These are phyloP conservation scores for Celoporthe dispersa DNA, from an alignment of 2,329 filamentous ascomycete genomes.

Conservation along the genomic window DNA sequence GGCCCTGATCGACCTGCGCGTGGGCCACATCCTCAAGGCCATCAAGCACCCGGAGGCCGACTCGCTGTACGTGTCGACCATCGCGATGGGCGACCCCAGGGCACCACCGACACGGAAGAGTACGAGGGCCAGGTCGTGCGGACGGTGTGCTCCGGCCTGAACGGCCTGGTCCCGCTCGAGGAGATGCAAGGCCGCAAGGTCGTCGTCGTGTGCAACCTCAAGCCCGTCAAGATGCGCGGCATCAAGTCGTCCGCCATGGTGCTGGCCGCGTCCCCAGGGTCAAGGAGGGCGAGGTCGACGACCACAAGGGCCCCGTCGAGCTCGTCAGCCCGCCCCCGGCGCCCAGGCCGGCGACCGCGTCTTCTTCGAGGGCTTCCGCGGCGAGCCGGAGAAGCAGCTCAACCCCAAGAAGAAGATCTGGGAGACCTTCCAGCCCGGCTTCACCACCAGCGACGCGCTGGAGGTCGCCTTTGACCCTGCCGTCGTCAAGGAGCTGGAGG, in stretches of 20 bases:
- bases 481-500: conserved; percentile 72
- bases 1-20: conserved; percentile 87
- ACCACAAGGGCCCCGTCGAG: conserved; percentile 90
- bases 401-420: conserved; percentile 99
- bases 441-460: conserved; percentile 81
- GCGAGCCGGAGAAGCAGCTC: conserved; percentile 87
- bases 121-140: conserved; percentile 90
- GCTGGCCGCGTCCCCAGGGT: conserved; percentile 83
- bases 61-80: conserved; percentile 92
- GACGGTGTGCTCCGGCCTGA: conserved; percentile 95
- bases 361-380: conserved; percentile 92
- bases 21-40: conserved; percentile 96
- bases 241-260: conserved; percentile 84
- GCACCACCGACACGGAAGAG: conserved; percentile 86
- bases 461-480: conserved; percentile 87
- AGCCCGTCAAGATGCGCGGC: conserved; percentile 98
- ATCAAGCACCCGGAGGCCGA: conserved; percentile 96
- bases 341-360: conserved; percentile 84
- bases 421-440: conserved; percentile 95
- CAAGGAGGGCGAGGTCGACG: conserved; percentile 79
- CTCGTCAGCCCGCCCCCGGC: conserved; percentile 81
- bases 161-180: conserved; percentile 87
- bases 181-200: conserved; percentile 98
- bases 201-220: conserved; percentile 94
- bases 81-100: conserved; percentile 87